These are phyloP conservation scores for Lignosus rhinocerotis DNA, from an alignment of 1,284 basidiomycete species.

Conservation along the genomic window DNA sequence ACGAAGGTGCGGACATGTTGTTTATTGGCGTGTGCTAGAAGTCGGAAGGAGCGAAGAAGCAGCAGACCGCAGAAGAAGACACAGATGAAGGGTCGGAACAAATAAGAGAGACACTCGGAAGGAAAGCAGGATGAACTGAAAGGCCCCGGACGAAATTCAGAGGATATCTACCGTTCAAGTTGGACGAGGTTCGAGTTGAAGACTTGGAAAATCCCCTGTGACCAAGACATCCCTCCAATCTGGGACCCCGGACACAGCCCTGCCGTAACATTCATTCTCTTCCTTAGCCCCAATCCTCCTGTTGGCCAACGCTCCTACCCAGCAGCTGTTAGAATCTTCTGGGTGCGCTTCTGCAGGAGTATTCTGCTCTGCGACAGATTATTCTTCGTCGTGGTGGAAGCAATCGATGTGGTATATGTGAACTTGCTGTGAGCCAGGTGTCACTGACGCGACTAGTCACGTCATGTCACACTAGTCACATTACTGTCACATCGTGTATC, in stretches of 20 bases:
- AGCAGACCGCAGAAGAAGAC: not conserved
- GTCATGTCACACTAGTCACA: constrained; percentile 2
- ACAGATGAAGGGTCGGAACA: not conserved
- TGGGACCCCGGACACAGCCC: constrained; percentile 1
- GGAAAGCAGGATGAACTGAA: constrained; percentile 1
- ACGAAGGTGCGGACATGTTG: constrained; percentile 28
- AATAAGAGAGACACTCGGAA: not conserved
- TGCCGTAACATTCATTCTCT: not conserved
- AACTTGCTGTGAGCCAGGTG: not conserved
- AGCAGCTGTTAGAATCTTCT: not conserved
- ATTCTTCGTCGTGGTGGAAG: not conserved
- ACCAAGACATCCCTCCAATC: not conserved
- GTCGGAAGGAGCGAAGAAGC: constrained; percentile 16
- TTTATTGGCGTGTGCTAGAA: constrained; percentile 4
- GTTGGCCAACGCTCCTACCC: not conserved
- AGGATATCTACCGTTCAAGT: constrained; percentile 22
- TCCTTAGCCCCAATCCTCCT: not conserved
- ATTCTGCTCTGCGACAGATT: not conserved
- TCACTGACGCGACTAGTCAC: constrained; percentile 1
- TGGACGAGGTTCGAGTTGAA: constrained; percentile 17
- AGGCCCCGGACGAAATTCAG: constrained; percentile 14
- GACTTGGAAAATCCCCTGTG: not conserved
- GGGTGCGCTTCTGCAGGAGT: not conserved
- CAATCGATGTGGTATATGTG: not conserved
- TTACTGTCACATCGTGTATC: not conserved